A percentile compares a stretch with the other conserved stretches of the same genome.
Evolutionary conservation across 2,329 filamentous ascomycete species (phyloP).

Genomic region (Trichoderma sp.): DNA sequence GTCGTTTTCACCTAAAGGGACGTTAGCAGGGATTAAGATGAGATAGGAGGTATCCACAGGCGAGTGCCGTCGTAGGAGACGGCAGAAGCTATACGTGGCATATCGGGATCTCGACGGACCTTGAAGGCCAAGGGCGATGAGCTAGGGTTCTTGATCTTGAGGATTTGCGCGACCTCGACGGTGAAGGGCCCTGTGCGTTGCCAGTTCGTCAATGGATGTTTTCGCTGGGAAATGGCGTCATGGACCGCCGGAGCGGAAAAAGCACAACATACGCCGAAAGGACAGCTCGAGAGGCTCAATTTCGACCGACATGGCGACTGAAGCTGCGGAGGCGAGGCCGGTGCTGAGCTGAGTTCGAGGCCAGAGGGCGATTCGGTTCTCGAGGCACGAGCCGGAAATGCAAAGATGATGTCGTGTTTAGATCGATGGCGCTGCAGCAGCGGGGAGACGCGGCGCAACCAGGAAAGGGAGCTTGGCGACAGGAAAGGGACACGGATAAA

Average conservation of each 20-base stretch:
- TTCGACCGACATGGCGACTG: constrained; percentile 81
- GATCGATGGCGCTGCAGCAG: constrained; percentile 19
- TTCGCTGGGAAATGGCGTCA: constrained; percentile 13
- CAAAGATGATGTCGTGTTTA: constrained; percentile 22
- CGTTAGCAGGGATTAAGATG: constrained; percentile 30
- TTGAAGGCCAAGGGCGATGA: constrained; percentile 68
- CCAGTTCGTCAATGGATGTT: constrained; percentile 27
- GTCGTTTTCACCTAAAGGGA: constrained; percentile 88
- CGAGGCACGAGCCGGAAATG: neutral
- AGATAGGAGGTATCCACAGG: constrained; percentile 23
- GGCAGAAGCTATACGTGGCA: constrained; percentile 12
- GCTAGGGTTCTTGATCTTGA: constrained; percentile 67
- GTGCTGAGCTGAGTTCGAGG: neutral
- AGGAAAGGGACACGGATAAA: neutral
- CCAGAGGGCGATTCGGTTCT: no score
- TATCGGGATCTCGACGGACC: constrained; percentile 47
- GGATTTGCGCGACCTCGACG: constrained; percentile 64
- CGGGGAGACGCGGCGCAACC: constrained; percentile 24
- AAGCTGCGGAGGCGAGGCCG: constrained; percentile 9
- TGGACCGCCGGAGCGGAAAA: constrained; percentile 24
- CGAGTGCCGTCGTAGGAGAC: neutral
- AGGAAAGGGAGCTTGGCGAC: neutral
- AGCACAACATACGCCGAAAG: constrained; percentile 76
- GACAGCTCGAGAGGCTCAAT: constrained; percentile 88
- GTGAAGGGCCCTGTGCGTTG: constrained; percentile 63